Evolutionary conservation across 208 protist genomes (phyloP).

Genomic region (Blastocrithidia nonstop): DNA sequence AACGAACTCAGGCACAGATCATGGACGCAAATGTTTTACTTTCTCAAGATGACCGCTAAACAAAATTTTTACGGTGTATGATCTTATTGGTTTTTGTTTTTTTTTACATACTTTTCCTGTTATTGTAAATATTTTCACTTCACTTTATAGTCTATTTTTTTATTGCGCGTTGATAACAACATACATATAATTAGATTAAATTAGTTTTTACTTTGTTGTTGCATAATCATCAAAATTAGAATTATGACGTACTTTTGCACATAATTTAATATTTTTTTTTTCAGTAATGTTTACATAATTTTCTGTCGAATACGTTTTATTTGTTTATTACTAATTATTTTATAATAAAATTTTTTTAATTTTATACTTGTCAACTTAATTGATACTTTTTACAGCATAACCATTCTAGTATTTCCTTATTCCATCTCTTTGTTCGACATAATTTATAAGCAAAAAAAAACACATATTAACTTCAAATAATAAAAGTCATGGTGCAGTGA

Average conservation of each 20-base stretch:
- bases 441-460: too few relatives aligned
- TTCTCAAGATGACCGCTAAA: conserved; percentile 7
- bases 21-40: conserved; percentile 58
- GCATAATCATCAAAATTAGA: too few relatives aligned
- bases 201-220: too few relatives aligned
- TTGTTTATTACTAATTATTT: not conserved
- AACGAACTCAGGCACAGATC: conserved; percentile 39
- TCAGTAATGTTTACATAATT: not conserved
- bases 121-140: not conserved
- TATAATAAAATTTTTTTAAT: not conserved
- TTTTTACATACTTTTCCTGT: not conserved
- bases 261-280: not conserved
- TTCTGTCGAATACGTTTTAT: not conserved
- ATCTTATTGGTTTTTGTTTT: not conserved
- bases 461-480: too few relatives aligned
- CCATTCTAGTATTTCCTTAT: not conserved
- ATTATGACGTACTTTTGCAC: not conserved
- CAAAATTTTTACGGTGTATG: not conserved
- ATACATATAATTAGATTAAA: too few relatives aligned
- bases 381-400: too few relatives aligned
- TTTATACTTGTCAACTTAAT: not conserved
- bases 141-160: not conserved
- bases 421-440: conserved; percentile 5
- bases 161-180: conserved; percentile 3
- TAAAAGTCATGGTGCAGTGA: conserved; percentile 11